Percentiles rank a stretch among this genome's conserved stretches.
These are phyloP conservation scores for Chrysochromulina parva DNA, from an alignment of 78 protist genomes.

Conservation along the genomic window DNA sequence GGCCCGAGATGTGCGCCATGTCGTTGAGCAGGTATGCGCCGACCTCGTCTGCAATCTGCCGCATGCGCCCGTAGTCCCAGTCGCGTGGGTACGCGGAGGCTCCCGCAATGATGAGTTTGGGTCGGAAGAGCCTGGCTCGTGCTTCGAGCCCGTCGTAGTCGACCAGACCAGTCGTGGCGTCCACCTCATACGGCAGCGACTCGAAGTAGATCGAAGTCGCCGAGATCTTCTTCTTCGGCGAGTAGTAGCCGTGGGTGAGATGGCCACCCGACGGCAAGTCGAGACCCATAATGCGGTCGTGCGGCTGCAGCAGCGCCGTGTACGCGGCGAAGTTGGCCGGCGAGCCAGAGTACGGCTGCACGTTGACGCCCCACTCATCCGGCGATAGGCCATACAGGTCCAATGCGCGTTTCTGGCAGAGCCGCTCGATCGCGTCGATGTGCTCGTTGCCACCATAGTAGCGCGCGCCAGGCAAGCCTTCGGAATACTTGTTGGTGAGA, in stretches of 20 bases:
- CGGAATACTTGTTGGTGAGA: slow-evolving; percentile 99
- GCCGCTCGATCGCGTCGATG: slow-evolving; percentile 60
- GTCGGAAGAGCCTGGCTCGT: slow-evolving; percentile 76
- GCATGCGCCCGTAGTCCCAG: slow-evolving; percentile 67
- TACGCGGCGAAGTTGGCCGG: slow-evolving; percentile 85
- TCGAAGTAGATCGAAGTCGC: slow-evolving; percentile 81
- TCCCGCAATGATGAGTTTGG: slow-evolving; percentile 86
- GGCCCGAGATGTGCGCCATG: slow-evolving; percentile 93
- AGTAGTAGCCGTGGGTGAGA: slow-evolving; percentile 78
- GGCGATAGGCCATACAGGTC: slow-evolving; percentile 70
- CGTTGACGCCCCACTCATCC: slow-evolving; percentile 88
- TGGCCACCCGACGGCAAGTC: slow-evolving; percentile 89
- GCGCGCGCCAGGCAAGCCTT: slow-evolving; percentile 91
- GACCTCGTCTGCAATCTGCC: slow-evolving; percentile 39
- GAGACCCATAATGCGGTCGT: slow-evolving; percentile 85
- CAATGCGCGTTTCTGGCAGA: slow-evolving; percentile 87
- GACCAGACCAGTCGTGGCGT: slow-evolving; percentile 65
- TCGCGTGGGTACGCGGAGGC: slow-evolving; percentile 84
- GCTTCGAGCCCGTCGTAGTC: slow-evolving; percentile 72
- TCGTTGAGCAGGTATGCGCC: slow-evolving; percentile 78
- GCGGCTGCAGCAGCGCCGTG: slow-evolving; percentile 77
- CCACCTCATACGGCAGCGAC: slow-evolving; percentile 80
- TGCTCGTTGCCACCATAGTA: slow-evolving; percentile 81
- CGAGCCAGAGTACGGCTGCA: slow-evolving; percentile 80
- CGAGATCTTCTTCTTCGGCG: slow-evolving; percentile 47